Conservation (phyloP, 805 yeast species). For the Kregervanrija fluxuum region DNA sequence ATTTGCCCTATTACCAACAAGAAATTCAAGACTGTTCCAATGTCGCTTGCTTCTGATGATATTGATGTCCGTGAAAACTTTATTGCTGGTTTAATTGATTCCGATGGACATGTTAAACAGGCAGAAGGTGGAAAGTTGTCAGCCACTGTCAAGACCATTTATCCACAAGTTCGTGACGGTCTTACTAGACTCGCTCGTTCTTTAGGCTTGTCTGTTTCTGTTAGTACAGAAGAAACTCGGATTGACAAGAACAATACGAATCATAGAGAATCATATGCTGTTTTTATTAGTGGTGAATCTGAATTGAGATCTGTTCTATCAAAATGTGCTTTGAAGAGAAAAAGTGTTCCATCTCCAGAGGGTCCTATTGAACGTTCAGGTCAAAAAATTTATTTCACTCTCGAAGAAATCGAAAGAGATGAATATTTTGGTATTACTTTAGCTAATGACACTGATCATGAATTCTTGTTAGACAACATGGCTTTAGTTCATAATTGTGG, state of each 20-base stretch:
- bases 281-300: constrained; percentile 18
- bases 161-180: constrained; percentile 29
- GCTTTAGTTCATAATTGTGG: constrained; percentile 40
- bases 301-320: constrained; percentile 22
- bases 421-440: constrained; percentile 39
- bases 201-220: constrained; percentile 33
- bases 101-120: constrained; percentile 24
- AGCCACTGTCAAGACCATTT: constrained; percentile 28
- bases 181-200: constrained; percentile 34
- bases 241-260: constrained; percentile 4
- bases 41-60: constrained; percentile 27
- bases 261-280: constrained; percentile 6
- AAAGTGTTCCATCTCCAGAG: constrained; percentile 10
- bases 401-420: constrained; percentile 23
- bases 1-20: no score
- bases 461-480: constrained; percentile 33
- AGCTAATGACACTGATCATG: constrained; percentile 32
- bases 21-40: constrained; percentile 27
- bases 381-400: constrained; percentile 24
- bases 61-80: constrained; percentile 36
- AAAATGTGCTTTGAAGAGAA: constrained; percentile 20
- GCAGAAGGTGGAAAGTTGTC: constrained; percentile 1
- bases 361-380: constrained; percentile 16
- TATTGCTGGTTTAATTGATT: constrained; percentile 38
- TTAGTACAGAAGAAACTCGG: constrained; percentile 18